phyloP scores from a whole-genome alignment of 371 early-diverging fungal genomes.

The Vittaforma corneae region DNA sequence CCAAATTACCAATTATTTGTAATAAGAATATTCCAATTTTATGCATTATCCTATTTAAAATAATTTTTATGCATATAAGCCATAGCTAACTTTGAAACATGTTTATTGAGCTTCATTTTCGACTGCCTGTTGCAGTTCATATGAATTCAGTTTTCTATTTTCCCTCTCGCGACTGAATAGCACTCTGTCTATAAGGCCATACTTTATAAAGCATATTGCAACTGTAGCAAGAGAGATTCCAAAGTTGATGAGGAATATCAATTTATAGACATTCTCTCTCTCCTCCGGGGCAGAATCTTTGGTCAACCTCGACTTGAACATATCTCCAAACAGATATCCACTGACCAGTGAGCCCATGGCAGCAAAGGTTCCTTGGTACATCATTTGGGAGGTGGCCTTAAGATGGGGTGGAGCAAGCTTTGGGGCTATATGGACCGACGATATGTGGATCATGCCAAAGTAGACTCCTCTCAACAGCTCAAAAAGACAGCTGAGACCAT shows the following conservation, averaged over 20 bases:
- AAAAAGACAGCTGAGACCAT: slow-evolving; percentile 46
- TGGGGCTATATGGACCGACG: slow-evolving; percentile 56
- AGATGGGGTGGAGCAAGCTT: slow-evolving; percentile 55
- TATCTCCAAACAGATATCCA: slow-evolving; percentile 39
- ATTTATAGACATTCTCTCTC: slow-evolving; percentile 4
- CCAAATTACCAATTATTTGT: too few species aligned
- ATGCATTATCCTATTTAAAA: too few species aligned
- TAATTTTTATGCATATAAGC: too few species aligned
- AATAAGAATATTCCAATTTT: too few species aligned
- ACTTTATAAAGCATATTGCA: slow-evolving; percentile 37
- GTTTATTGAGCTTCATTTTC: too few species aligned
- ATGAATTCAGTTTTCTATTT: slow-evolving; percentile 18
- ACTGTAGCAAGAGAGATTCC: slow-evolving; percentile 27
- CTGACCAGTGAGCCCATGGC: slow-evolving; percentile 53
- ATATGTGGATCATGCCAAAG: slow-evolving; percentile 59
- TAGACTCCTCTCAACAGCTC: slow-evolving; percentile 59
- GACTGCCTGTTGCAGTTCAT: too few species aligned
- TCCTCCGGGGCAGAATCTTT: not conserved
- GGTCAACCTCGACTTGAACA: slow-evolving; percentile 13
- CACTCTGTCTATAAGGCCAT: slow-evolving; percentile 47
- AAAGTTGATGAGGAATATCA: slow-evolving; percentile 25
- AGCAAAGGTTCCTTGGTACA: slow-evolving; percentile 57
- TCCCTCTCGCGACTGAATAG: slow-evolving; percentile 5
- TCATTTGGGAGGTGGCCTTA: slow-evolving; percentile 58
- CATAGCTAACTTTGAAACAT: too few species aligned